Evolutionary conservation across 257 asterid species (phyloP), one percentile per base, ranked within the genome.

Genomic region (Primulina eburnea): DNA sequence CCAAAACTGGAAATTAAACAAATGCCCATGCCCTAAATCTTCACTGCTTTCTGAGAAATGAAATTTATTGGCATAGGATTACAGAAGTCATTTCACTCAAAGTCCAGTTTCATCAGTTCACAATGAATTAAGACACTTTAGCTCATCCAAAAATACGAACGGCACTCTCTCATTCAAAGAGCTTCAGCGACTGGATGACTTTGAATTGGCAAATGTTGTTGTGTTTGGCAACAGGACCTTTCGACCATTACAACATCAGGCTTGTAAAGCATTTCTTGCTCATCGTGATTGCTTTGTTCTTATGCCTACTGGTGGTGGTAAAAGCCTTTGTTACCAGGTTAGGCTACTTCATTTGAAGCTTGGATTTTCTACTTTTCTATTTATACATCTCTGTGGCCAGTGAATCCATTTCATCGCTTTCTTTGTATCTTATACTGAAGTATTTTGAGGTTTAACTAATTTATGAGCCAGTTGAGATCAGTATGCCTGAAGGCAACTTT

Each of bases 251-350:
- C 99, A 94, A 83, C 90, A 88, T 80, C 84, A 82, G 83, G 86
- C 84, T 61, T 94, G 97, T 79, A 83, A 79, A 79, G 86, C 96
- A 30, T 88, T 84, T 83, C 75, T 83, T 43, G 76, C 77, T 58
- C 81, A 86, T 81, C 90, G 62, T 8, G 97, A 94, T 77, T 91
- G 97, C 74, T 94, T 94, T 80, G 82, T 94, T 78, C 92, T 94
- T 65, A 82, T 94, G 97, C 97, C 99, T 60, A 94, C 99, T 37
- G 96, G 97, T 75, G 99, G 99, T 66, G 99, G 97, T 73, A 94
- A 91, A 85, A 94, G 99, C 73, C 95, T 94, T 60, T 91, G 99
- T 76, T 94, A 94, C 87, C 99, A 94, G 99, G 98, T 90, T 60
- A 76, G 81, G 34, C 64, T 75, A 73, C 66, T 73, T 73, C 11